Percentiles rank a stretch among this genome's conserved stretches.
These are phyloP conservation scores for Lunularia cruciata DNA, from an alignment of 225 moss, liverwort and hornwort genomes.

Conservation along the genomic window DNA sequence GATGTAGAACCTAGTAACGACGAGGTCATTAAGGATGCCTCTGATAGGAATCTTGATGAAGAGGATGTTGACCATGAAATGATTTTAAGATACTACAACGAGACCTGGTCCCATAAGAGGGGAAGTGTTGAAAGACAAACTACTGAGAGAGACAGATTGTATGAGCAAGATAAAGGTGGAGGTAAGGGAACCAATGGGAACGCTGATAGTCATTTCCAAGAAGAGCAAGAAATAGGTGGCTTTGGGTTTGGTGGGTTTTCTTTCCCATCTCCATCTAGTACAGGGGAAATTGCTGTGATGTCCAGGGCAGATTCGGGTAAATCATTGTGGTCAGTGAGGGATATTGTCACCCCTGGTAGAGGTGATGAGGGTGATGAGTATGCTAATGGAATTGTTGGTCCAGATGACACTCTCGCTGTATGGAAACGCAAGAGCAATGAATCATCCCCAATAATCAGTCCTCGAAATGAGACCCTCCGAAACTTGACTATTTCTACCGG, in stretches of 20 bases:
- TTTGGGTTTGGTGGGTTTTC: conserved; percentile 86
- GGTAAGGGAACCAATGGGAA: conserved; percentile 59
- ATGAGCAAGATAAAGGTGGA: conserved; percentile 49
- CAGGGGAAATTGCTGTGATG: conserved; percentile 79
- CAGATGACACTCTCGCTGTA: conserved; percentile 89
- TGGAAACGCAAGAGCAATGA: conserved; percentile 99
- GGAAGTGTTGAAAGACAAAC: conserved; percentile 71
- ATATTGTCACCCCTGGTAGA: conserved; percentile 63
- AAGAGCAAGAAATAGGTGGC: conserved; percentile 60
- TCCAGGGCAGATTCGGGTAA: conserved; percentile 95
- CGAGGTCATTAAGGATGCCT: conserved; percentile 40
- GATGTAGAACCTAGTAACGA: conserved; percentile 34
- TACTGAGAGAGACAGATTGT: conserved; percentile 41
- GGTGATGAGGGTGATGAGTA: conserved; percentile 82
- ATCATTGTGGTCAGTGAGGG: conserved; percentile 94
- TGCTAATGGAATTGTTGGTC: conserved; percentile 74
- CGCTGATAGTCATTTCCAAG: conserved; percentile 51
- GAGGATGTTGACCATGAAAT: conserved; percentile 82
- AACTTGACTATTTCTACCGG: conserved; percentile 69
- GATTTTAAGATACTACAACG: conserved; percentile 86
- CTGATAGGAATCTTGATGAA: conserved; percentile 57
- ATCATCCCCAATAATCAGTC: conserved; percentile 88
- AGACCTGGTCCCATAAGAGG: conserved; percentile 87
- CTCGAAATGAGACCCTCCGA: conserved; percentile 62
- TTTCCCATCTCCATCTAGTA: conserved; percentile 96